Evolutionary conservation across 2,329 filamentous ascomycete genomes (phyloP).

Genomic region (Teratosphaeria viscida): DNA sequence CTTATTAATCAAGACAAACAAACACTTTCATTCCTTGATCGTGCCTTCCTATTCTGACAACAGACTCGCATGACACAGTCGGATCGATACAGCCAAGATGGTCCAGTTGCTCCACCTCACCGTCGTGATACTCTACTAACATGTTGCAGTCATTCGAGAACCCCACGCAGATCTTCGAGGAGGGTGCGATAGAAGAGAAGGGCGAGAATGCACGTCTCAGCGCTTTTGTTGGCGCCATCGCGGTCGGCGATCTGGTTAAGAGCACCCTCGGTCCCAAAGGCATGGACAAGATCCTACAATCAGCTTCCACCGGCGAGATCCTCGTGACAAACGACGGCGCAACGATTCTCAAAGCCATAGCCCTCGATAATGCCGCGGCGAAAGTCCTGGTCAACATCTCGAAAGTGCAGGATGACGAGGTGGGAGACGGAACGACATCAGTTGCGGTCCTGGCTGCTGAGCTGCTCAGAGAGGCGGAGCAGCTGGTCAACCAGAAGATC

Average conservation of each 20-base stretch:
- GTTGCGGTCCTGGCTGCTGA: conserved; percentile 92
- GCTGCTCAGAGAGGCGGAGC: conserved; percentile 89
- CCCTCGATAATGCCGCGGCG: conserved; percentile 93
- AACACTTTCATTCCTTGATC: background rate
- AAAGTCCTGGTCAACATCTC: conserved; percentile 99
- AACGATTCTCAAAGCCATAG: conserved; percentile 96
- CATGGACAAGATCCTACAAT: conserved; percentile 61
- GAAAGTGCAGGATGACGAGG: conserved; percentile 98
- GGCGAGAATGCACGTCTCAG: conserved; percentile 70
- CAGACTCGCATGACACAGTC: background rate
- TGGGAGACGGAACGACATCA: conserved; percentile 96
- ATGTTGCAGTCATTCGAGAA: conserved; percentile 9
- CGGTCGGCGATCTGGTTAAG: conserved; percentile 94
- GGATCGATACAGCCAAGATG: background rate
- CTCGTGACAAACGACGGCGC: conserved; percentile 99
- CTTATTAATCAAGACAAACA: background rate
- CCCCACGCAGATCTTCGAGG: conserved; percentile 70
- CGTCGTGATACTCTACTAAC: background rate
- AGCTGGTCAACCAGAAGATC: conserved; percentile 95
- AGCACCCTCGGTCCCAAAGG: conserved; percentile 94
- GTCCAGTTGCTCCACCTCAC: background rate
- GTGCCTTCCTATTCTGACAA: background rate
- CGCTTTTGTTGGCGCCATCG: conserved; percentile 95
- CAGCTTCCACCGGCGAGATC: conserved; percentile 81
- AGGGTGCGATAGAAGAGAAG: conserved; percentile 95